phyloP scores from a whole-genome alignment of 495 filamentous ascomycete genomes.

The Aspergillus mulundensis region DNA sequence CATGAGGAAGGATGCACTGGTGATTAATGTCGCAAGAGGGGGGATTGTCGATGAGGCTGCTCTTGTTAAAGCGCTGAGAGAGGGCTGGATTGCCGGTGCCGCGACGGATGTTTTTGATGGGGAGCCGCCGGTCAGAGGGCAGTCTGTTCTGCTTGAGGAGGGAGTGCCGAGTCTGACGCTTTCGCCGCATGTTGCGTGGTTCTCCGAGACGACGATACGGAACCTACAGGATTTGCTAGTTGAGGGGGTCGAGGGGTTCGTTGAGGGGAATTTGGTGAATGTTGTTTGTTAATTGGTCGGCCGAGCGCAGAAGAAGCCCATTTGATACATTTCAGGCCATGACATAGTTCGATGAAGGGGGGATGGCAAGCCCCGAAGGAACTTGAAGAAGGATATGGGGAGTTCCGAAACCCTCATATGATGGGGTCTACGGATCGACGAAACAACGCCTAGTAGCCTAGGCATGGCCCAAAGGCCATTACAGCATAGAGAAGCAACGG shows the following conservation, averaged over 20 bases:
- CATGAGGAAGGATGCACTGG: conserved; percentile 44
- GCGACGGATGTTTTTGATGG: conserved; percentile 51
- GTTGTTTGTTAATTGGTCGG: conserved; percentile 1
- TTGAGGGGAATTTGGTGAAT: not conserved
- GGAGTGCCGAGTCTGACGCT: conserved; percentile 32
- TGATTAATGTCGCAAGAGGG: conserved; percentile 56
- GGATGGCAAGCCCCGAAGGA: not conserved
- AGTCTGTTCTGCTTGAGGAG: conserved; percentile 21
- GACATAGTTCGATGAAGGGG: too few species aligned
- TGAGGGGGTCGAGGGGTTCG: not conserved
- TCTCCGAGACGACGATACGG: conserved; percentile 29
- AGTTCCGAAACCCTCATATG: too few species aligned
- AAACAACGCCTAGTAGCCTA: too few species aligned
- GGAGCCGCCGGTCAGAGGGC: conserved; percentile 43
- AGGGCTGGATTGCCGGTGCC: conserved; percentile 45
- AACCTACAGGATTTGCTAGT: conserved; percentile 25
- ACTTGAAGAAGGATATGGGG: too few species aligned
- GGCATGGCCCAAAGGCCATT: too few species aligned
- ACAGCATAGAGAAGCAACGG: too few species aligned
- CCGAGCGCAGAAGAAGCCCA: too few species aligned
- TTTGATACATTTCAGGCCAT: too few species aligned
- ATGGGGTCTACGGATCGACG: too few species aligned
- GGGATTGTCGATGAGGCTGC: conserved; percentile 55
- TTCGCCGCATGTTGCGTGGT: conserved; percentile 42
- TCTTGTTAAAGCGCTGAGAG: conserved; percentile 40